Evolutionary conservation across 805 yeast genomes (phyloP).

Genomic region (Sugiyamaella chiloensis): DNA sequence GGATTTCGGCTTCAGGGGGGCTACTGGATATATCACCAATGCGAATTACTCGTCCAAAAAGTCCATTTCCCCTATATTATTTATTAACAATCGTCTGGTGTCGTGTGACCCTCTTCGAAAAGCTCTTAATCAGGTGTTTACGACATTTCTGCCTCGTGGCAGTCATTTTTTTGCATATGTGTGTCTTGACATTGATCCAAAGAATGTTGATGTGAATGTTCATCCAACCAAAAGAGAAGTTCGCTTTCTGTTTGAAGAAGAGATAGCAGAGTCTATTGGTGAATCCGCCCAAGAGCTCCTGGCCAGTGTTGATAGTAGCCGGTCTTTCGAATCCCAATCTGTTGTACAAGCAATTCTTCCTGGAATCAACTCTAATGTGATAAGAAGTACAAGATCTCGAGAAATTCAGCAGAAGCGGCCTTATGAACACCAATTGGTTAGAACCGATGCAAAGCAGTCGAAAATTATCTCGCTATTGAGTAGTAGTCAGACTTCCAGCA

Average conservation of each 20-base stretch:
- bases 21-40: constrained; percentile 63
- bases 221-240: constrained; percentile 97
- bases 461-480: constrained; percentile 42
- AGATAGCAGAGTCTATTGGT: constrained; percentile 65
- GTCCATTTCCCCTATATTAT: constrained; percentile 64
- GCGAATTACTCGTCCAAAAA: constrained; percentile 71
- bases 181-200: constrained; percentile 62
- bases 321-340: constrained; percentile 67
- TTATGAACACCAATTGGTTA: constrained; percentile 63
- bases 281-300: constrained; percentile 48
- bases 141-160: constrained; percentile 73
- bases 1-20: constrained; percentile 49
- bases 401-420: constrained; percentile 35
- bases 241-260: constrained; percentile 79
- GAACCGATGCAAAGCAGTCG: constrained; percentile 68
- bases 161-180: constrained; percentile 73
- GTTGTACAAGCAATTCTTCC: constrained; percentile 36
- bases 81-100: constrained; percentile 82
- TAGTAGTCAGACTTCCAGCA: neutral
- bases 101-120: constrained; percentile 75
- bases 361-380: neutral
- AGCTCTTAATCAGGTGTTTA: constrained; percentile 60
- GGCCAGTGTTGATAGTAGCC: constrained; percentile 57
- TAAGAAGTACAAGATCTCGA: too few species aligned
- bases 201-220: constrained; percentile 82